A percentile compares a stretch with the other conserved stretches of the same genome.
Evolutionary conservation across 23 red algal genomes (phyloP).

Genomic region (Pyropia yezoensis): DNA sequence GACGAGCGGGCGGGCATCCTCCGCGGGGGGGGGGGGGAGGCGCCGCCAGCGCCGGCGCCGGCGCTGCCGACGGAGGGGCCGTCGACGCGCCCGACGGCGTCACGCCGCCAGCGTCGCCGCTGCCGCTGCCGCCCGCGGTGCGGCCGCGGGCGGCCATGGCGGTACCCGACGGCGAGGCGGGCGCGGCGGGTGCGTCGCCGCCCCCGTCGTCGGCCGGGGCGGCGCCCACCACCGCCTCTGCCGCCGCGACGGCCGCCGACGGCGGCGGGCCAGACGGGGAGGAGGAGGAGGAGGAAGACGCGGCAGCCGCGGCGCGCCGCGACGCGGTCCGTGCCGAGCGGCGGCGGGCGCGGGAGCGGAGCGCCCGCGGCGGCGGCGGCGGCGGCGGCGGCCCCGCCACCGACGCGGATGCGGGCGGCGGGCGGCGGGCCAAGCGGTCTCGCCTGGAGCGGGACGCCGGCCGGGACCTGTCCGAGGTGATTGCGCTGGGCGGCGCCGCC

Average conservation of each 20-base stretch:
- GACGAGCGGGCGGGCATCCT: conserved; percentile 34
- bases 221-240: not conserved
- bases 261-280: not conserved
- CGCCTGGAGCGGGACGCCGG: conserved; percentile 51
- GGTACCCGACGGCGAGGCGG: conserved; percentile 6
- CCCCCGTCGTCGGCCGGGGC: not conserved
- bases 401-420: conserved; percentile 11
- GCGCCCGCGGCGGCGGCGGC: conserved; percentile 21
- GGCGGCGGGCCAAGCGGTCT: conserved; percentile 35
- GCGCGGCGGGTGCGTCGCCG: conserved; percentile 13
- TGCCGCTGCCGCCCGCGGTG: conserved; percentile 7
- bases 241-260: not conserved
- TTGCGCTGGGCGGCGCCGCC: conserved; percentile 39
- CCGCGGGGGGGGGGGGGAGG: not conserved
- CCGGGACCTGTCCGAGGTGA: conserved; percentile 53
- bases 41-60: not conserved
- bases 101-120: conserved; percentile 6
- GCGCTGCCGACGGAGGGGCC: conserved; percentile 12
- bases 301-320: conserved; percentile 10
- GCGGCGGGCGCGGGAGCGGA: conserved; percentile 43
- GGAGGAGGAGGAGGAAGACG: not conserved
- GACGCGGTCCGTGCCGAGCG: conserved; percentile 39
- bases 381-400: not conserved
- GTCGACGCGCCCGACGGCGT: conserved; percentile 17
- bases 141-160: not conserved